Conservation (phyloP, 2,329 filamentous ascomycete species). For the Annulohypoxylon truncatum region DNA sequence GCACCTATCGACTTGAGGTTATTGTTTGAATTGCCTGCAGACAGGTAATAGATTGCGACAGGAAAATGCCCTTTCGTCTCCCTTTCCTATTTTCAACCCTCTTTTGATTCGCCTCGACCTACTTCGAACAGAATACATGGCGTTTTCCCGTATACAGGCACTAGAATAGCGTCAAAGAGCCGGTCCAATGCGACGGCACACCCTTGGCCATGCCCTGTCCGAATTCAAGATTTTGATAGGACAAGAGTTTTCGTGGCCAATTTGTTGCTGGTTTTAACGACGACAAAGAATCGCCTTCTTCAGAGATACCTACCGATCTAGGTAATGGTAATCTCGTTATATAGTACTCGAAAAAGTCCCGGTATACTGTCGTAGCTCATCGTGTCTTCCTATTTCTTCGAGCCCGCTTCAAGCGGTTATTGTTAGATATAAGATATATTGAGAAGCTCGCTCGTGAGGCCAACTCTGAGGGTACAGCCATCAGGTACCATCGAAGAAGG, state of each 20-base stretch:
- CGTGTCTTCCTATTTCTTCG: constrained; percentile 3
- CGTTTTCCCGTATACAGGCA: constrained; percentile 20
- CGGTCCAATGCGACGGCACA: constrained; percentile 31
- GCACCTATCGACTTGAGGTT: not conserved
- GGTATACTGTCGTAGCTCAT: constrained; percentile 29
- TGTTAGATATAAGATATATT: constrained; percentile 8
- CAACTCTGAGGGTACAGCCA: not conserved
- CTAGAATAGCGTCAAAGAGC: constrained; percentile 27
- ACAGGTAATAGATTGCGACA: constrained; percentile 33
- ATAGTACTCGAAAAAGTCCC: constrained; percentile 8
- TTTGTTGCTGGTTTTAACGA: constrained; percentile 31
- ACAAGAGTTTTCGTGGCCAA: constrained; percentile 32
- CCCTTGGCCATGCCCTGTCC: constrained; percentile 21
- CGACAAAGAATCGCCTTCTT: constrained; percentile 32
- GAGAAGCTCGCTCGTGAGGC: not conserved
- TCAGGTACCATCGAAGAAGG: constrained; percentile 20
- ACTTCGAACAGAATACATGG: not conserved
- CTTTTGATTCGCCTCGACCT: constrained; percentile 3
- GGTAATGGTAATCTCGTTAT: constrained; percentile 8
- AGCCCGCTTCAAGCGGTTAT: constrained; percentile 21
- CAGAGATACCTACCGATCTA: constrained; percentile 28
- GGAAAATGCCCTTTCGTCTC: not conserved
- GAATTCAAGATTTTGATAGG: constrained; percentile 26
- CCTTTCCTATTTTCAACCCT: not conserved
- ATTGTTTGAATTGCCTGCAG: not conserved